phyloP scores from a whole-genome alignment of 83 land plant genomes.

The Diphasiastrum complanatum region DNA sequence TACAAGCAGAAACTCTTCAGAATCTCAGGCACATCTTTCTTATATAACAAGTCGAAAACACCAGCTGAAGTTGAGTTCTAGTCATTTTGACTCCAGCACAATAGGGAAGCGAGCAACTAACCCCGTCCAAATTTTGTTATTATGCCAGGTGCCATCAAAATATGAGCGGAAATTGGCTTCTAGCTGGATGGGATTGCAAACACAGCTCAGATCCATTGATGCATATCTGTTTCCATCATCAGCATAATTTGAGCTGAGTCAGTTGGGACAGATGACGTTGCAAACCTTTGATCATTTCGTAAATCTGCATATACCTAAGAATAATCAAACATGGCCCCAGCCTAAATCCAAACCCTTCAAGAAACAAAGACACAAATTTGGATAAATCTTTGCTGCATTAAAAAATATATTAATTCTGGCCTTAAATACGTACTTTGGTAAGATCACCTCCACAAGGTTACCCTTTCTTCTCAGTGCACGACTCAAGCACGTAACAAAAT shows the following conservation, averaged over 20 bases:
- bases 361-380: neutral
- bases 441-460: slow-evolving; percentile 61
- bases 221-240: slow-evolving; percentile 39
- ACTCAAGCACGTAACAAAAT: slow-evolving; percentile 46
- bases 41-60: neutral
- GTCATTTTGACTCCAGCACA: no score
- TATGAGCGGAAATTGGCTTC: slow-evolving; percentile 45
- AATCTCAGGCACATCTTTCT: neutral
- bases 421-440: slow-evolving; percentile 49
- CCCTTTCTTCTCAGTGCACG: slow-evolving; percentile 49
- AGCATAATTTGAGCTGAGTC: no score
- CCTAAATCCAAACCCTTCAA: neutral
- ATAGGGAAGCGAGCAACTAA: no score
- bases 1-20: neutral
- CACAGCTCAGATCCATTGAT: slow-evolving; percentile 34
- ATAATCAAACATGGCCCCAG: slow-evolving; percentile 4
- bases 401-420: neutral
- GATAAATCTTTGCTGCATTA: neutral
- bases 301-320: neutral
- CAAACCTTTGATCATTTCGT: neutral
- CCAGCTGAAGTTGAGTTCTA: no score
- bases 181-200: slow-evolving; percentile 43
- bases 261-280: no score
- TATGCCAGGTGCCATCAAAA: slow-evolving; percentile 52
- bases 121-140: slow-evolving; percentile 68